Evolutionary conservation across 352 stramenopile species (phyloP).

Genomic region (Pythium insidiosum): DNA sequence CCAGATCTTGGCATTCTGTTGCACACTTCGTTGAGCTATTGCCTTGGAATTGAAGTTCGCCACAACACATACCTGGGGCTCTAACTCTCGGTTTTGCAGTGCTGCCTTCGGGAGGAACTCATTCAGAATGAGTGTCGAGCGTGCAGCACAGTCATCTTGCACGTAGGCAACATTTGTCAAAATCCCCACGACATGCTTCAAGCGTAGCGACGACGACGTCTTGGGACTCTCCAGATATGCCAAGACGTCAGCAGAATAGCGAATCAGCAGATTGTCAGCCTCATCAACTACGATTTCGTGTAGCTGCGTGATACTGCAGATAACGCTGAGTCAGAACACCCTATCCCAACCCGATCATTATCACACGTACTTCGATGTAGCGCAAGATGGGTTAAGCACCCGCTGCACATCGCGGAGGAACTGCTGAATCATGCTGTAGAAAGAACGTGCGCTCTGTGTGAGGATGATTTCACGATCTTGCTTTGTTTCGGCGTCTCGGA

Average conservation of each 20-base stretch:
- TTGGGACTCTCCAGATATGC: conserved; percentile 60
- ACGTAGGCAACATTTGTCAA: conserved; percentile 68
- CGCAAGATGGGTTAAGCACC: conserved; percentile 73
- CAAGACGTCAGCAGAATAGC: conserved; percentile 49
- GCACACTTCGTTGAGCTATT: too few relatives aligned
- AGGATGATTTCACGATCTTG: conserved; percentile 69
- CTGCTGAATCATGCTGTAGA: conserved; percentile 78
- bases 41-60: too few relatives aligned
- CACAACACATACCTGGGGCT: conserved; percentile 42
- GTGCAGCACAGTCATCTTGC: conserved; percentile 46
- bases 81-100: conserved; percentile 32
- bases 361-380: conserved; percentile 53
- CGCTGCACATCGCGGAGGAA: conserved; percentile 71
- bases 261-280: conserved; percentile 50
- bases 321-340: too few relatives aligned
- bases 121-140: conserved; percentile 40
- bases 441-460: conserved; percentile 65
- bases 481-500: conserved; percentile 63
- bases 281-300: conserved; percentile 50
- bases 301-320: conserved; percentile 43
- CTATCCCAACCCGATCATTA: too few relatives aligned
- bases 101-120: conserved; percentile 43
- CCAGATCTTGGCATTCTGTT: conserved; percentile 44
- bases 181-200: conserved; percentile 60
- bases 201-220: conserved; percentile 41